Evolutionary conservation across 2,329 filamentous ascomycete species (phyloP).

Genomic region (Lasiodiplodia citricola): DNA sequence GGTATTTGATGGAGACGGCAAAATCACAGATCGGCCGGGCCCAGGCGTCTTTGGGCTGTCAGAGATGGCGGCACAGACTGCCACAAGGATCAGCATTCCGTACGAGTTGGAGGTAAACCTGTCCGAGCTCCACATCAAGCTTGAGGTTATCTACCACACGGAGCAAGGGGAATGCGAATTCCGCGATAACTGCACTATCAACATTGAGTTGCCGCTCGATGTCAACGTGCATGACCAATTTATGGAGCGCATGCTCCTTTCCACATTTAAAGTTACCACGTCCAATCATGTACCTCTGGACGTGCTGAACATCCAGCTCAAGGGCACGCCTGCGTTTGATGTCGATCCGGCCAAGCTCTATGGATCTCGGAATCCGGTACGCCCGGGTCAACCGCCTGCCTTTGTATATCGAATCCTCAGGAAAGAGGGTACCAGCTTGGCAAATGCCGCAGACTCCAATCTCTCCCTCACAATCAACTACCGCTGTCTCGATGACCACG

Average conservation of each 20-base stretch:
- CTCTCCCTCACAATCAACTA: constrained; percentile 77
- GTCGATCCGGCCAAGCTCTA: constrained; percentile 61
- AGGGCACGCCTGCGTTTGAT: constrained; percentile 71
- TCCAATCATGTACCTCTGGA: constrained; percentile 76
- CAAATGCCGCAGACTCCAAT: constrained; percentile 39
- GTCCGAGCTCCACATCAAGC: constrained; percentile 70
- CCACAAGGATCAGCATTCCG: constrained; percentile 69
- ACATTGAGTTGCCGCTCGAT: constrained; percentile 80
- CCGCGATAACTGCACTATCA: constrained; percentile 66
- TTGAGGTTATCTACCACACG: constrained; percentile 79
- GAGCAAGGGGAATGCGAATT: constrained; percentile 69
- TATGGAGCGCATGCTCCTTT: constrained; percentile 81
- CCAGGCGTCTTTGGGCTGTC: constrained; percentile 54
- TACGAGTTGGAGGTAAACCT: constrained; percentile 84
- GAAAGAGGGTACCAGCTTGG: constrained; percentile 45
- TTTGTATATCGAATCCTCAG: constrained; percentile 78
- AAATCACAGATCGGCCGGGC: constrained; percentile 49
- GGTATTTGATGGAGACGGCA: constrained; percentile 48
- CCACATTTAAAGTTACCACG: constrained; percentile 88
- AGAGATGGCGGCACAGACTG: constrained; percentile 51
- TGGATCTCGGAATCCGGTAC: constrained; percentile 64
- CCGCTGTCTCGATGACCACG: constrained; percentile 75
- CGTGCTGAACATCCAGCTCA: constrained; percentile 72
- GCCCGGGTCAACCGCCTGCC: constrained; percentile 80
- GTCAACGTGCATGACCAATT: constrained; percentile 98